Conservation (phyloP, 2,329 filamentous ascomycete species). For the Colletotrichum zoysiae region DNA sequence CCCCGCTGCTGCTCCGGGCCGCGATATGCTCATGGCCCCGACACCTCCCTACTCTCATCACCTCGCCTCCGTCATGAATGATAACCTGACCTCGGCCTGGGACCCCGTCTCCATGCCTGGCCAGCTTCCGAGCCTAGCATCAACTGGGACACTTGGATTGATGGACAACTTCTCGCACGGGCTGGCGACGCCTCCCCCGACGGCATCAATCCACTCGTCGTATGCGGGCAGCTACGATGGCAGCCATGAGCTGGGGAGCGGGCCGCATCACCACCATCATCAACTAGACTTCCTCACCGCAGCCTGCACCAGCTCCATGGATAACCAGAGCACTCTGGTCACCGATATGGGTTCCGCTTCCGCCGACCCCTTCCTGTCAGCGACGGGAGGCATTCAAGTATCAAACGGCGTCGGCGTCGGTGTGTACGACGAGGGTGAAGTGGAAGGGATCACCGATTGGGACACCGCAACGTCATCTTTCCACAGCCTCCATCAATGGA, state of each 20-base stretch:
- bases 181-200: conserved; percentile 69
- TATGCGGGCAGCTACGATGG: conserved; percentile 62
- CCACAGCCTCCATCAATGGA: conserved; percentile 41
- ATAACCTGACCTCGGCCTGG: conserved; percentile 66
- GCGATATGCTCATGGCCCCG: conserved; percentile 66
- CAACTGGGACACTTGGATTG: conserved; percentile 54
- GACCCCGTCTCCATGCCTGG: conserved; percentile 52
- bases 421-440: conserved; percentile 41
- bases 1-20: conserved; percentile 41
- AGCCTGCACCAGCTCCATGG: conserved; percentile 41
- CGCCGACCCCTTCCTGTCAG: conserved; percentile 41
- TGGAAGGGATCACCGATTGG: conserved; percentile 37
- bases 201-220: conserved; percentile 62
- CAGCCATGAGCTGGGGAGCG: conserved; percentile 38
- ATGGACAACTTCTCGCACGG: conserved; percentile 66
- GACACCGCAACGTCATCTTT: conserved; percentile 39
- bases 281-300: conserved; percentile 40
- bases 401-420: conserved; percentile 38
- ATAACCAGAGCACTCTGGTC: conserved; percentile 41
- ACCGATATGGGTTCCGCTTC: conserved; percentile 36
- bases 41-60: conserved; percentile 61
- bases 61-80: conserved; percentile 67
- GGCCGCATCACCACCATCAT: conserved; percentile 41
- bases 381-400: conserved; percentile 43
- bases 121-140: conserved; percentile 51